phyloP scores from a whole-genome alignment of 2,329 filamentous ascomycete species.

The Colletotrichum camelliae region DNA sequence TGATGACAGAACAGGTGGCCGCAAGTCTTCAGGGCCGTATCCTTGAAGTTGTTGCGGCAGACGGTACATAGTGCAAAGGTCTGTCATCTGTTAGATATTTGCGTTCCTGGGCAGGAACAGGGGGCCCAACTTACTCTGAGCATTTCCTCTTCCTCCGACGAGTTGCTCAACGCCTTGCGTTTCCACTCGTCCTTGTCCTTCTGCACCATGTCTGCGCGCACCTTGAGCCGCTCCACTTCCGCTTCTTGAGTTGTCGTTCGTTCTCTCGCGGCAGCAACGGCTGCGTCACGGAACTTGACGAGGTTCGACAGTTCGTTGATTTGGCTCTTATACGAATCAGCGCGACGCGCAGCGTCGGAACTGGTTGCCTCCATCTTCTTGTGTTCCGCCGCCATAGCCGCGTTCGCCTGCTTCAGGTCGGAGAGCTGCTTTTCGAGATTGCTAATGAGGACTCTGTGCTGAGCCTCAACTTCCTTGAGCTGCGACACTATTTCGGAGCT shows the following conservation, averaged over 20 bases:
- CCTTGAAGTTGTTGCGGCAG: slow-evolving; percentile 92
- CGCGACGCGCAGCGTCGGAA: slow-evolving; percentile 71
- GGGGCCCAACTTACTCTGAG: slow-evolving; percentile 72
- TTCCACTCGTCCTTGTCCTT: slow-evolving; percentile 89
- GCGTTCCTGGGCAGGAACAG: neutral
- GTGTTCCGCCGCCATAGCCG: slow-evolving; percentile 72
- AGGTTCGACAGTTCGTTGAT: slow-evolving; percentile 77
- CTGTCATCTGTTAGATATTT: slow-evolving; percentile 32
- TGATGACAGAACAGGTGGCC: slow-evolving; percentile 93
- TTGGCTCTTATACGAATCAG: slow-evolving; percentile 78
- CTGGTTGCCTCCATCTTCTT: slow-evolving; percentile 76
- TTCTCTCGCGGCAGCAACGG: slow-evolving; percentile 55
- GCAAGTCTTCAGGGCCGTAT: slow-evolving; percentile 91
- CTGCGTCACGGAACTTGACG: slow-evolving; percentile 77
- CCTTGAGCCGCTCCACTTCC: slow-evolving; percentile 81
- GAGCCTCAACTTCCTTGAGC: slow-evolving; percentile 86
- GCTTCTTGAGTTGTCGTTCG: slow-evolving; percentile 68
- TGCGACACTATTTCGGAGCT: slow-evolving; percentile 93
- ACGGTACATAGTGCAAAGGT: slow-evolving; percentile 76
- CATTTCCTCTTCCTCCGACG: slow-evolving; percentile 82
- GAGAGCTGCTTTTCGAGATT: slow-evolving; percentile 92
- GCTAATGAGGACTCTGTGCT: slow-evolving; percentile 75
- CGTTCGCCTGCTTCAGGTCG: slow-evolving; percentile 81
- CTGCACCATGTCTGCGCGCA: slow-evolving; percentile 76
- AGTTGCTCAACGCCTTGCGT: slow-evolving; percentile 80